Evolutionary conservation across 2,329 filamentous ascomycete genomes (phyloP).

Genomic region (Monascus ruber): DNA sequence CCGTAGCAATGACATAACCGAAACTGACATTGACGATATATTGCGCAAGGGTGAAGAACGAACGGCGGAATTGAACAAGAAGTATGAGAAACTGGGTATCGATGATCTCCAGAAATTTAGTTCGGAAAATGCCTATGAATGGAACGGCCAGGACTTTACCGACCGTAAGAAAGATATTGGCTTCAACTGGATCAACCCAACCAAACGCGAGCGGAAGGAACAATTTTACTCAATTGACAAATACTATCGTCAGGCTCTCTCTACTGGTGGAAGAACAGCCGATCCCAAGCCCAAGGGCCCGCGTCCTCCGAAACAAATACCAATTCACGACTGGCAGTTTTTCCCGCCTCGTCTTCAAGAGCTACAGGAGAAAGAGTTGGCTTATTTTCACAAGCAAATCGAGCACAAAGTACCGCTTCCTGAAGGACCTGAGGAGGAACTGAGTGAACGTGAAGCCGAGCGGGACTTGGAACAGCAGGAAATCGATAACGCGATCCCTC

Average conservation of each 20-base stretch:
- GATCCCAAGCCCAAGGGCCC: conserved; percentile 91
- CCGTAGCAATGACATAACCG: conserved; percentile 54
- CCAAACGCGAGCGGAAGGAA: conserved; percentile 96
- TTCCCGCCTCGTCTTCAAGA: conserved; percentile 76
- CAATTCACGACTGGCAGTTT: conserved; percentile 94
- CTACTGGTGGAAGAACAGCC: conserved; percentile 64
- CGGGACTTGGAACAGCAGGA: conserved; percentile 78
- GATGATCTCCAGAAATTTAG: conserved; percentile 97
- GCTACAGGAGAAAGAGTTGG: conserved; percentile 91
- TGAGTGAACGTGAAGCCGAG: conserved; percentile 77
- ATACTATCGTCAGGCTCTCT: conserved; percentile 87
- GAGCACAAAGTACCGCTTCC: conserved; percentile 85
- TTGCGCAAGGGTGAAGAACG: conserved; percentile 75
- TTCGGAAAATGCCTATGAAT: conserved; percentile 94
- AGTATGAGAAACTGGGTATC: conserved; percentile 92
- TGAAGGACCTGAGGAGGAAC: conserved; percentile 77
- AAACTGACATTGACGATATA: conserved; percentile 85
- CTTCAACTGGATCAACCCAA: conserved; percentile 93
- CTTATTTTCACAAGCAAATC: conserved; percentile 91
- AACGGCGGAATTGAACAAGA: conserved; percentile 80
- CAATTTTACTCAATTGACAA: conserved; percentile 98
- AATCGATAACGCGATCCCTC: conserved; percentile 79
- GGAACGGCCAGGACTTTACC: conserved; percentile 96
- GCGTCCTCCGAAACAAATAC: conserved; percentile 84
- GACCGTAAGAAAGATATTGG: conserved; percentile 85